These are phyloP conservation scores for Polychaeton citri DNA, from an alignment of 2,329 filamentous ascomycete genomes.

Conservation along the genomic window DNA sequence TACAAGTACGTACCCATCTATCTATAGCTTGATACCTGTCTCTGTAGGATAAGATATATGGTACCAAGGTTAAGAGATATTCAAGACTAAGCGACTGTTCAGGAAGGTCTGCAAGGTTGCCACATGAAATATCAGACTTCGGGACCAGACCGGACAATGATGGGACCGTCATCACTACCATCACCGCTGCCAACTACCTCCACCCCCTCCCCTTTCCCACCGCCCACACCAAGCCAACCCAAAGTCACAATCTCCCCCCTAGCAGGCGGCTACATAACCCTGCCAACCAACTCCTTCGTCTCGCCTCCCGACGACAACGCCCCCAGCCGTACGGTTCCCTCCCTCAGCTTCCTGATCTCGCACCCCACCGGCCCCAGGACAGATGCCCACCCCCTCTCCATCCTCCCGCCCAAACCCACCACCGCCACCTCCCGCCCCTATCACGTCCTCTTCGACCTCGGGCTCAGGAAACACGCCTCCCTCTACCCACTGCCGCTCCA, in stretches of 20 bases:
- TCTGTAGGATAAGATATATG: neutral
- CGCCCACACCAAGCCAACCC: slow-evolving; percentile 10
- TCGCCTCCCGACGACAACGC: slow-evolving; percentile 26
- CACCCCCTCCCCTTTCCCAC: slow-evolving; percentile 10
- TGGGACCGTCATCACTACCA: no score
- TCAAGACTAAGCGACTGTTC: neutral
- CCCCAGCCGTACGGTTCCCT: slow-evolving; percentile 38
- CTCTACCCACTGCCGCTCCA: slow-evolving; percentile 33
- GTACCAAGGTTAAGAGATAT: neutral
- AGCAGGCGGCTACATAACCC: slow-evolving; percentile 19
- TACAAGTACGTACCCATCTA: no score
- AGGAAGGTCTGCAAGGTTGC: no score
- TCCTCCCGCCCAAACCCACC: no score
- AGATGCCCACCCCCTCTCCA: no score
- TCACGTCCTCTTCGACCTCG: slow-evolving; percentile 41
- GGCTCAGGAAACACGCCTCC: slow-evolving; percentile 32
- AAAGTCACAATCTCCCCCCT: slow-evolving; percentile 19
- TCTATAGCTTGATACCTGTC: no score
- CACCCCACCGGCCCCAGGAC: no score
- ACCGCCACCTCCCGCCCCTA: slow-evolving; percentile 10
- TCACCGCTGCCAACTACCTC: neutral
- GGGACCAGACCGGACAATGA: no score
- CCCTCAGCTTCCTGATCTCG: slow-evolving; percentile 39
- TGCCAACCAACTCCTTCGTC: slow-evolving; percentile 17
- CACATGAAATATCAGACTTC: no score